A percentile compares a stretch with the other conserved stretches of the same genome.
Conservation (phyloP, 1,139 yeast species). For the Hyphopichia khmerensis region DNA sequence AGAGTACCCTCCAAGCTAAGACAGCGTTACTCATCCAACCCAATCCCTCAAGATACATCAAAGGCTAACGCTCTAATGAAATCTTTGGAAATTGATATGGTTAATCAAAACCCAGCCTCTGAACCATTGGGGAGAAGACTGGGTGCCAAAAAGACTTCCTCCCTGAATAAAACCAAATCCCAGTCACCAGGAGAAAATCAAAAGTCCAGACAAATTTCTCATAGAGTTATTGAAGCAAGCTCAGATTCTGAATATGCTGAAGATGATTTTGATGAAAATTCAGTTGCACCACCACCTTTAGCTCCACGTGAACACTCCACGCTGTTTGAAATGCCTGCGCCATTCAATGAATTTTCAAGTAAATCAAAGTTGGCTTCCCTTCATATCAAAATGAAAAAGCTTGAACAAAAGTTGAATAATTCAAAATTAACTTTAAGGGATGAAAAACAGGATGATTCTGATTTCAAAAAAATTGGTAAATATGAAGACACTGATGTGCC, state of each 20-base stretch:
- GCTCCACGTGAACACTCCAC: too few species aligned
- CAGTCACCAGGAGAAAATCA: too few species aligned
- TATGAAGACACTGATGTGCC: not conserved
- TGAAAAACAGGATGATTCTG: not conserved
- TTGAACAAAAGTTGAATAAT: slow-evolving; percentile 14
- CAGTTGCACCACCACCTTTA: too few species aligned
- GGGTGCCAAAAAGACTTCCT: not conserved
- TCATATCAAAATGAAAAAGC: slow-evolving; percentile 16
- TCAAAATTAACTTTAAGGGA: not conserved
- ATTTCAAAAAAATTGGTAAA: slow-evolving; percentile 2
- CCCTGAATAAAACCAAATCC: too few species aligned
- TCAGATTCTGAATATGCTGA: slow-evolving; percentile 7
- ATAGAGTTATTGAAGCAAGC: not conserved
- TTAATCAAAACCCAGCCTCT: slow-evolving; percentile 7
- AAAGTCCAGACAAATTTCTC: not conserved
- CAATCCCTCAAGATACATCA: not conserved
- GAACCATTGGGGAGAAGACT: not conserved
- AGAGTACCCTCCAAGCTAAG: slow-evolving; percentile 11
- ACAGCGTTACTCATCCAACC: slow-evolving; percentile 7
- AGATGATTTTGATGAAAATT: slow-evolving; percentile 10
- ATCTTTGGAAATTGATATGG: slow-evolving; percentile 24
- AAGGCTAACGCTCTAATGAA: slow-evolving; percentile 10
- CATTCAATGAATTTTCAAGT: slow-evolving; percentile 4
- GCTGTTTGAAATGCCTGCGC: slow-evolving; percentile 4
- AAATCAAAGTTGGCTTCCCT: slow-evolving; percentile 15